phyloP scores from a whole-genome alignment of 768 basidiomycete genomes.

The Holtermanniella nyarrowii region DNA sequence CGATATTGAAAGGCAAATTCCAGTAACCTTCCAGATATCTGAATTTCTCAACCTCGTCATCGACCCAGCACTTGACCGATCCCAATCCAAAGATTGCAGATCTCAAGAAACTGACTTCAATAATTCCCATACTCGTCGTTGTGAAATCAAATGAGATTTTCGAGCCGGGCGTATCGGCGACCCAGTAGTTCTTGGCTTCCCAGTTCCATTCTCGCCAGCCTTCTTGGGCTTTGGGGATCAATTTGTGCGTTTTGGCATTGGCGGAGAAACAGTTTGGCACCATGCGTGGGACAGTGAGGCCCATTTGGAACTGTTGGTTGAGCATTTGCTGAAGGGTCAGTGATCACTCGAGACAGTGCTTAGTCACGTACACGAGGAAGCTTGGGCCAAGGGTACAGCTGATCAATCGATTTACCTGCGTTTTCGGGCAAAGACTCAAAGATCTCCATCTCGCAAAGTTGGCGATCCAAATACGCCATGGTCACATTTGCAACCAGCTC shows the following conservation, averaged over 20 bases:
- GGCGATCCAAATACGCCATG: constrained; percentile 21
- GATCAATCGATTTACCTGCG: constrained; percentile 6
- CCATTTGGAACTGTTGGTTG: constrained; percentile 14
- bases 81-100: constrained; percentile 26
- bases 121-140: constrained; percentile 15
- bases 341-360: neutral
- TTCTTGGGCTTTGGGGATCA: constrained; percentile 13
- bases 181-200: constrained; percentile 19
- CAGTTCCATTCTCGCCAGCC: constrained; percentile 32
- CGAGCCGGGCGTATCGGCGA: constrained; percentile 26
- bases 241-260: constrained; percentile 14
- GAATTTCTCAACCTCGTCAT: constrained; percentile 16
- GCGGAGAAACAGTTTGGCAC: constrained; percentile 22
- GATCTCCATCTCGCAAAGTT: constrained; percentile 24
- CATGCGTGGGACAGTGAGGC: constrained; percentile 9
- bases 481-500: constrained; percentile 16
- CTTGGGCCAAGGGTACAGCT: constrained; percentile 10
- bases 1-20: constrained; percentile 22
- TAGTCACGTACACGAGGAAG: constrained; percentile 19
- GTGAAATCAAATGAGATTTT: constrained; percentile 26
- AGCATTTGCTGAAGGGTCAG: neutral
- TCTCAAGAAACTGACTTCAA: constrained; percentile 28
- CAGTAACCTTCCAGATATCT: constrained; percentile 26
- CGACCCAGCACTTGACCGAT: constrained; percentile 32
- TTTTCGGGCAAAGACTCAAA: constrained; percentile 4